A percentile compares a stretch with the other conserved stretches of the same genome.
Conservation (phyloP, 2,329 filamentous ascomycete genomes). For the Pyrenochaeta sp. region DNA sequence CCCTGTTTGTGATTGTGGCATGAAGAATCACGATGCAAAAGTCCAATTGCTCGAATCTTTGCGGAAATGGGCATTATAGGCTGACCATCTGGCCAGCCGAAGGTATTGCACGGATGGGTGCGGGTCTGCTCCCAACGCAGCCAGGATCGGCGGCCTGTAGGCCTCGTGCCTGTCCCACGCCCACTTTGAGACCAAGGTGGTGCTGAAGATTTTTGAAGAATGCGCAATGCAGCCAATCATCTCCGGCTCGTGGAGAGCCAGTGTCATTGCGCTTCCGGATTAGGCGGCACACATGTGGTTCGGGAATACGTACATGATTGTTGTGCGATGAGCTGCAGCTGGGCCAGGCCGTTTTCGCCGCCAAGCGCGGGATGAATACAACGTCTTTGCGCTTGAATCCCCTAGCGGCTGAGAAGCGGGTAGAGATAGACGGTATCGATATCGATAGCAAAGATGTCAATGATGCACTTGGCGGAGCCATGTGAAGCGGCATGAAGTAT, state of each 20-base stretch:
- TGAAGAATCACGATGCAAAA: not conserved
- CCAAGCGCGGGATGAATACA: conserved; percentile 32
- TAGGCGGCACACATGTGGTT: conserved; percentile 19
- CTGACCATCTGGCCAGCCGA: conserved; percentile 1
- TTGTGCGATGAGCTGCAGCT: conserved; percentile 43
- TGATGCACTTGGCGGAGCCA: not conserved
- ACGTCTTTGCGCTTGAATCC: conserved; percentile 14
- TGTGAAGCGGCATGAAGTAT: not conserved
- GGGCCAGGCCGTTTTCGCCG: conserved; percentile 24
- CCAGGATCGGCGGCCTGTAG: conserved; percentile 8
- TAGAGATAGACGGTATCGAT: conserved; percentile 1
- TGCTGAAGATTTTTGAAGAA: conserved; percentile 7
- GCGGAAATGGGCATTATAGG: not conserved
- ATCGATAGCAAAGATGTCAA: not conserved
- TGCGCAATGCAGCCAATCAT: conserved; percentile 32
- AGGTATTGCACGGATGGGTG: conserved; percentile 1
- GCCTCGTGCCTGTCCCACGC: conserved; percentile 22
- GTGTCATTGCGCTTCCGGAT: conserved; percentile 22
- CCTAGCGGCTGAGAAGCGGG: conserved; percentile 14
- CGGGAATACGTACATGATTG: conserved; percentile 33
- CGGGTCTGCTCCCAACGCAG: not conserved
- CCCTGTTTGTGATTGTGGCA: not conserved
- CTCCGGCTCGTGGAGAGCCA: conserved; percentile 11
- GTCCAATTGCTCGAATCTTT: not conserved
- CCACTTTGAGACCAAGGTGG: conserved; percentile 16